Conservation (phyloP, 2,329 filamentous ascomycete species). For the Ophiostoma sp. region DNA sequence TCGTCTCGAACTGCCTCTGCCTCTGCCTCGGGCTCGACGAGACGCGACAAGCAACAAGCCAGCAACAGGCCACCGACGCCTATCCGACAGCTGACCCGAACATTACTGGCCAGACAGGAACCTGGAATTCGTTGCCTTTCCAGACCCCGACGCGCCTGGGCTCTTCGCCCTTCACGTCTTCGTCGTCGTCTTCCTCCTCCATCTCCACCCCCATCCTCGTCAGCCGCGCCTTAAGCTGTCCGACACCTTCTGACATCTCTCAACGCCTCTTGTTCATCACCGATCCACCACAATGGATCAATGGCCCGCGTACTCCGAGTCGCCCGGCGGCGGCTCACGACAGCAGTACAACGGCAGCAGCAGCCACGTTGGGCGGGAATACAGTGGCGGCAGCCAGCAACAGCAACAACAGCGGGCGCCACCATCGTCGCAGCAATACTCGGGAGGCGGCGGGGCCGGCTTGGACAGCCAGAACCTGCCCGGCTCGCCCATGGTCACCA, state of each 20-base stretch:
- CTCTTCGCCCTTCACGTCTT: conserved; percentile 1
- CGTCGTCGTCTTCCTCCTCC: background rate
- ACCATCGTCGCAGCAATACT: conserved; percentile 31
- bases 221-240: background rate
- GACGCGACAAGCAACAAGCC: conserved; percentile 2
- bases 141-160: conserved; percentile 11
- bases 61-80: background rate
- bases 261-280: background rate
- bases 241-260: background rate
- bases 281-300: conserved; percentile 50
- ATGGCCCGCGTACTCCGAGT: conserved; percentile 69
- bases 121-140: background rate
- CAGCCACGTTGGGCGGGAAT: conserved; percentile 37
- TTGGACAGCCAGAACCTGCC: conserved; percentile 46
- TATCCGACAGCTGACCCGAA: background rate
- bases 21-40: background rate
- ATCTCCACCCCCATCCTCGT: background rate
- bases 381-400: conserved; percentile 28
- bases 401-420: conserved; percentile 31
- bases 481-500: conserved; percentile 53
- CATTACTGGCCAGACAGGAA: background rate
- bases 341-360: conserved; percentile 59
- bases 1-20: too few species aligned
- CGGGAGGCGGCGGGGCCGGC: conserved; percentile 26
- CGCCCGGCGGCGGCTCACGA: conserved; percentile 60